Evolutionary conservation across 164 flowering plant species (phyloP).

Genomic region (Vitis vinifera): ASM3070453v1 NC_081814.1:7687001-7687500

Average conservation of each 20-base stretch:
- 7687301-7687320: neutral
- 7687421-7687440: constrained; percentile 18
- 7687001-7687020: neutral
- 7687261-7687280: constrained; percentile 1
- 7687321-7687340: neutral
- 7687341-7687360: constrained; percentile 44
- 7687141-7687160: constrained; percentile 76
- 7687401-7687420: constrained; percentile 30
- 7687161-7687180: constrained; percentile 62
- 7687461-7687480: constrained; percentile 24
- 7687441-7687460: constrained; percentile 18
- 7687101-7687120: neutral
- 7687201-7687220: constrained; percentile 30
- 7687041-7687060: neutral
- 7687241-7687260: constrained; percentile 22
- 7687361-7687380: constrained; percentile 16
- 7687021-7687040: neutral
- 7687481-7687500: constrained; percentile 26
- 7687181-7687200: constrained; percentile 23
- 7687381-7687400: constrained; percentile 28
- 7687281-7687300: neutral
- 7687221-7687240: constrained; percentile 30
- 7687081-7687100: neutral
- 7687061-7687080: neutral
- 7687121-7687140: constrained; percentile 41